Evolutionary conservation across 768 basidiomycete genomes (phyloP).

Genomic region (Trametes gibbosa): DNA sequence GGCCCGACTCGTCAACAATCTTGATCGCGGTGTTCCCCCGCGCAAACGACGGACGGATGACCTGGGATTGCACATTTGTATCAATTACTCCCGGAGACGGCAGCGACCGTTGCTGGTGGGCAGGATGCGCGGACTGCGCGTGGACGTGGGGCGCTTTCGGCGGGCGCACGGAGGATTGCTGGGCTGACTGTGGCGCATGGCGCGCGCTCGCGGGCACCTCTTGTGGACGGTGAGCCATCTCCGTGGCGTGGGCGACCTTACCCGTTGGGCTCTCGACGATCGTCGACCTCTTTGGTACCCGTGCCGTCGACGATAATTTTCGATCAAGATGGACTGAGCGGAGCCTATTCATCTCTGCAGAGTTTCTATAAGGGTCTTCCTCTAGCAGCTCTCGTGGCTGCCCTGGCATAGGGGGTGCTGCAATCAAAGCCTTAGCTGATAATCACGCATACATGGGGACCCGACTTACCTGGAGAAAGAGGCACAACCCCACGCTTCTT

Average conservation of each 20-base stretch:
- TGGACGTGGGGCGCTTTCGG: conserved; percentile 18
- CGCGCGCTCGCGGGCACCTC: conserved; percentile 19
- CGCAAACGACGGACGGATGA: conserved; percentile 64
- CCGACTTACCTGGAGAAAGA: conserved; percentile 62
- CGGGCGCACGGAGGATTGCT: conserved; percentile 26
- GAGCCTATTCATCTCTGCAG: conserved; percentile 90
- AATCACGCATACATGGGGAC: conserved; percentile 15
- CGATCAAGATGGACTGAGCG: conserved; percentile 93
- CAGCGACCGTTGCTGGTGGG: conserved; percentile 29
- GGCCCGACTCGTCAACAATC: conserved; percentile 81
- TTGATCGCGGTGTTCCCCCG: conserved; percentile 83
- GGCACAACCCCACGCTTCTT: conserved; percentile 90
- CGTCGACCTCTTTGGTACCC: conserved; percentile 89
- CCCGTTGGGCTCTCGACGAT: conserved; percentile 95
- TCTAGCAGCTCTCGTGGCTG: conserved; percentile 38
- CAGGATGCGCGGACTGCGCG: conserved; percentile 21
- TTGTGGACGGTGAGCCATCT: conserved; percentile 42
- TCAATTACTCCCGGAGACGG: conserved; percentile 35
- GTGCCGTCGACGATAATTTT: conserved; percentile 91
- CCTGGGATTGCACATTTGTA: conserved; percentile 39
- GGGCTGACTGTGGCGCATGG: conserved; percentile 25
- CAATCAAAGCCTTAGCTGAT: conserved; percentile 1
- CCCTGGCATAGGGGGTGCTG: conserved; percentile 18
- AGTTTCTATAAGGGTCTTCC: conserved; percentile 81
- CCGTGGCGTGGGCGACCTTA: conserved; percentile 74